Evolutionary conservation across 331 rosid species (phyloP).

Genomic region (Dryas integrifolia): DNA sequence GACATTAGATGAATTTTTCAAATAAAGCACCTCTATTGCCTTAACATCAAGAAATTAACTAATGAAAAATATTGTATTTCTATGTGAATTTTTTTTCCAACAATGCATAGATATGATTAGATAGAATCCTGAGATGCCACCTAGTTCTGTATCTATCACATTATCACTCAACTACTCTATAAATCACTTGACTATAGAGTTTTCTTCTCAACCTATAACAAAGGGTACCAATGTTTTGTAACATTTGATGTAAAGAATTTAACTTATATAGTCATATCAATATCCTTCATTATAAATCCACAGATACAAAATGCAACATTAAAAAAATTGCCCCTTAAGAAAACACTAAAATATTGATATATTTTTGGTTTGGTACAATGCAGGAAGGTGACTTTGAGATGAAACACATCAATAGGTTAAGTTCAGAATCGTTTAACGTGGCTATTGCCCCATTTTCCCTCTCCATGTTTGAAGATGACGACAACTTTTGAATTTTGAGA

Average conservation of each 20-base stretch:
- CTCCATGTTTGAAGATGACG: conserved; percentile 45
- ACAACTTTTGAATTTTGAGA: conserved; percentile 38
- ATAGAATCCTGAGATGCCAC: background rate
- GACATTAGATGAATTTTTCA: background rate
- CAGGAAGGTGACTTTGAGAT: conserved; percentile 69
- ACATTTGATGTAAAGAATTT: background rate
- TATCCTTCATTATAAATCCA: background rate
- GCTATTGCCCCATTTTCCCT: conserved; percentile 60
- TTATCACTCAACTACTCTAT: background rate
- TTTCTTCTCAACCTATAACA: background rate
- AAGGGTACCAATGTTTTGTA: background rate
- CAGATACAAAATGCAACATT: conserved; percentile 2
- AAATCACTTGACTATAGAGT: background rate
- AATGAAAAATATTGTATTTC: background rate
- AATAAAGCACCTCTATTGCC: background rate
- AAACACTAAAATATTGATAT: background rate
- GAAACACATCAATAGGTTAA: conserved; percentile 51
- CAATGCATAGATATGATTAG: background rate
- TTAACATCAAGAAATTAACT: background rate
- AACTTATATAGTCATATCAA: background rate
- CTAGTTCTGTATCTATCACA: background rate
- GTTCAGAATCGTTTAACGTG: conserved; percentile 46
- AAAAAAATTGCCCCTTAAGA: background rate
- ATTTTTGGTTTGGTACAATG: conserved; percentile 16
- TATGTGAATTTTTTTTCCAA: background rate